Percentiles rank a stretch among this genome's conserved stretches.
These are phyloP conservation scores for Phytophthora quininea DNA, from an alignment of 352 stramenopile genomes.

Conservation along the genomic window DNA sequence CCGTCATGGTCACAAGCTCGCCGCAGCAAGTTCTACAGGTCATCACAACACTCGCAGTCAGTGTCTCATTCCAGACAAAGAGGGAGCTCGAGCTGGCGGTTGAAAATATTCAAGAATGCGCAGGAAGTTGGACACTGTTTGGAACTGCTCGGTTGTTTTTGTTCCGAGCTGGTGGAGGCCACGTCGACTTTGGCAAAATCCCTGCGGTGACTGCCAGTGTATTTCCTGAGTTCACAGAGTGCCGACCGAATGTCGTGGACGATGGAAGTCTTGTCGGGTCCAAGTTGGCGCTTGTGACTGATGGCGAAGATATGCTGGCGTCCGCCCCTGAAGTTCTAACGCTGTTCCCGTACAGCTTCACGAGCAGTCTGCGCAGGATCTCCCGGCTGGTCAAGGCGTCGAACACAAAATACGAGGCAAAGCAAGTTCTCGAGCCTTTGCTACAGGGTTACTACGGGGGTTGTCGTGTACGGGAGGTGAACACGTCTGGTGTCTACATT, in stretches of 20 bases:
- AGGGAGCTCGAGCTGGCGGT: constrained; percentile 6
- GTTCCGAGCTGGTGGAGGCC: constrained; percentile 3
- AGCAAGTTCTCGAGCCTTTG: neutral
- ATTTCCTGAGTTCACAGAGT: constrained; percentile 26
- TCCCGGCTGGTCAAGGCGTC: neutral
- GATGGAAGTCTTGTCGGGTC: constrained; percentile 8
- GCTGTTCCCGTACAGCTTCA: constrained; percentile 25
- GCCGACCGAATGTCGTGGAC: constrained; percentile 4
- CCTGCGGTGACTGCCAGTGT: constrained; percentile 17
- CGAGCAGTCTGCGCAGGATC: constrained; percentile 11
- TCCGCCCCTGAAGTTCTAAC: constrained; percentile 14
- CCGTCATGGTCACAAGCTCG: neutral
- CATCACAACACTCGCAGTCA: constrained; percentile 4
- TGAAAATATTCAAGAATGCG: neutral
- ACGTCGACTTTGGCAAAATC: constrained; percentile 12
- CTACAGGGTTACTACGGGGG: constrained; percentile 9
- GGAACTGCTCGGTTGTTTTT: constrained; percentile 11
- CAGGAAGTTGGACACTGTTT: constrained; percentile 11
- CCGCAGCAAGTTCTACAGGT: constrained; percentile 9
- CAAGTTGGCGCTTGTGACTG: constrained; percentile 11
- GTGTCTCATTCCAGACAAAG: constrained; percentile 1
- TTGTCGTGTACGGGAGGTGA: constrained; percentile 7
- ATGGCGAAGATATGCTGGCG: constrained; percentile 7
- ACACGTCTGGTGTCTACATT: constrained; percentile 8
- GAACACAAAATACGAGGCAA: neutral